These are phyloP conservation scores for Solanum neorickii DNA, from an alignment of 257 asterid genomes.

Conservation along the genomic window DNA sequence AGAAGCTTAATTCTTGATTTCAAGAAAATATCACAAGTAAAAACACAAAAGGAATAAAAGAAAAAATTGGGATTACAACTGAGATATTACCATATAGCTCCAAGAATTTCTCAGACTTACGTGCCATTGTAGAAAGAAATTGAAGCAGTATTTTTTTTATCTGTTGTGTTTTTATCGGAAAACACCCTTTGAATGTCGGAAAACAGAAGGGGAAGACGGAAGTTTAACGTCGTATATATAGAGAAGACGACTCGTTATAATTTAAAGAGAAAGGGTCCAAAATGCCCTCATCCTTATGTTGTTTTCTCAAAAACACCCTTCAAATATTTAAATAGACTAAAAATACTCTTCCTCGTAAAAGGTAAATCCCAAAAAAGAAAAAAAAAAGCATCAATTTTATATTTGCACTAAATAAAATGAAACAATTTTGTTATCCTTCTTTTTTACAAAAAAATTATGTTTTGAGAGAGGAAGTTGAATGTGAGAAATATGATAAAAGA, in stretches of 20 bases:
- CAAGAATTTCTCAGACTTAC: slow-evolving; percentile 1
- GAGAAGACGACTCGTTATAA: neutral
- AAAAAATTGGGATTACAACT: neutral
- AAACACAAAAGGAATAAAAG: neutral
- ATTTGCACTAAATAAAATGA: neutral
- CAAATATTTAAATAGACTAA: neutral
- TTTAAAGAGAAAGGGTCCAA: neutral
- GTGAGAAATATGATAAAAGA: neutral
- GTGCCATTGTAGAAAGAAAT: slow-evolving; percentile 11
- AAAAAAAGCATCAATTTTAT: neutral
- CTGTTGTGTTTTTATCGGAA: neutral
- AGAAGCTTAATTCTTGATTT: neutral
- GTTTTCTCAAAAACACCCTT: neutral
- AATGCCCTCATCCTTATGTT: neutral
- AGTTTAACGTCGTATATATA: neutral
- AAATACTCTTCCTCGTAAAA: neutral
- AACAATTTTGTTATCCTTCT: neutral
- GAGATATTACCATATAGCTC: slow-evolving; percentile 9
- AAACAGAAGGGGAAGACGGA: neutral
- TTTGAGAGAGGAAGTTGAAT: neutral
- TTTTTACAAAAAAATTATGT: neutral
- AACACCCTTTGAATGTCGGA: neutral
- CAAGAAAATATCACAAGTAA: neutral
- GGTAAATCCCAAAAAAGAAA: neutral
- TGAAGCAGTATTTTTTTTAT: neutral